Percentiles rank a stretch among this genome's conserved stretches.
Evolutionary conservation across 169 alveolate genomes (phyloP).

Genomic region (Cryptosporidium muris): DNA sequence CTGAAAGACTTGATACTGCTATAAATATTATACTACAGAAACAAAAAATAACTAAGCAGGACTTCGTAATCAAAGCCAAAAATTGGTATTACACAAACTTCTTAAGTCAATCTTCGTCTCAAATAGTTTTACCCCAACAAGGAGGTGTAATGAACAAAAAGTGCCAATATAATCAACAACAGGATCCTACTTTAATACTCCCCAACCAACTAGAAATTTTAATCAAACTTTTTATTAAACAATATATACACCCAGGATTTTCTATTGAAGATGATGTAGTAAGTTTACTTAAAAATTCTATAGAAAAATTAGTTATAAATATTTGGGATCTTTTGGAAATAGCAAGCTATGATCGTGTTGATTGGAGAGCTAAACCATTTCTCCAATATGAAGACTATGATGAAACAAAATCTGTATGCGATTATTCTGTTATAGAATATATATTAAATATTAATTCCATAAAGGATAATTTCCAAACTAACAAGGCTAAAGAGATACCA

Average conservation of each 20-base stretch:
- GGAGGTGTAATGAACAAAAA: constrained; percentile 4
- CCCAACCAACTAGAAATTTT: no score
- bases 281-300: not conserved
- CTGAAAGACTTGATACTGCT: no score
- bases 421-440: constrained; percentile 1
- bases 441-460: constrained; percentile 20
- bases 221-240: no score
- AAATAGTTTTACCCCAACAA: not conserved
- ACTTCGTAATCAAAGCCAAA: constrained; percentile 30
- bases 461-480: not conserved
- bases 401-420: not conserved
- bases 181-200: not conserved
- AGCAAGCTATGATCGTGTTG: constrained; percentile 59
- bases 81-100: constrained; percentile 41
- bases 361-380: constrained; percentile 26
- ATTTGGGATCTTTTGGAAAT: constrained; percentile 40
- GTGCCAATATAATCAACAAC: no score
- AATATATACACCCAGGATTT: constrained; percentile 16
- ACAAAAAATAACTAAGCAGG: constrained; percentile 32
- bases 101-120: constrained; percentile 1
- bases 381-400: constrained; percentile 2
- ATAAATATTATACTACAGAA: no score
- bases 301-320: constrained; percentile 5
- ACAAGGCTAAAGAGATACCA: not conserved
- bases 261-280: not conserved